Evolutionary conservation across 2,329 filamentous ascomycete genomes (phyloP), one percentile per base, ranked within the genome.

Genomic region (Sarocladium brachiariae): DNA sequence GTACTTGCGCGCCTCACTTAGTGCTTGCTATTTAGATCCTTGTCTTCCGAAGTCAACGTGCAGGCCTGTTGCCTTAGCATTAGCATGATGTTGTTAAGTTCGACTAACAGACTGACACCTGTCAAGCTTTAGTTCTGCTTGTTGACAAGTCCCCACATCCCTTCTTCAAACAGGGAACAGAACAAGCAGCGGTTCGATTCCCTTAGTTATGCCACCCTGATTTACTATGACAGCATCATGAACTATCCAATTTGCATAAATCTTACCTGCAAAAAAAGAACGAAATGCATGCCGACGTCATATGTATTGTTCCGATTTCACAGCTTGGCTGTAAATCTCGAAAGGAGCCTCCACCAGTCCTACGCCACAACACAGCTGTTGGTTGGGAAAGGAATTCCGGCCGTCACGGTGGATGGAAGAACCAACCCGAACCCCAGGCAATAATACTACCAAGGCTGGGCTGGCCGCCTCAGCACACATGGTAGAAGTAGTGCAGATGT

Each of bases 131-230:
- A 19, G 21, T 23, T 43, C 25, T 43, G 8, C n/a, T 27, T 23
- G 39, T 43, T 43, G 6, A 4, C 21, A 5, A 10, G 24, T 23
- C 39, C 39, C 39, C 39, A 43, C 39, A 43, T 25, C 21, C 39
- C 25, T 9, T 25, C 39, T 43, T 43, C 39, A 43, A 43, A 43
- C 39, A 43, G 39, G 27, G 27, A 43, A 43, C 39, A 43, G 39
- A 43, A 43, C 39, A 43, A 16, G 6, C 39, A 43, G 4, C 23
- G 13, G 39, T 43, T 43, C 13, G n/a, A 25, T 14, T 43, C 7
- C 39, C 23, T 14, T 23, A 14, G n/a, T 3, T 9, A 7, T 27
- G 39, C 21, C 39, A 43, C 39, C 39, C 39, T 23, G 39, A 23
- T 10, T n/a, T n/a, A n/a, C n/a, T n/a, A n/a, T 27, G 4, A 5